Evolutionary conservation across 495 filamentous ascomycete species (phyloP).

Genomic region (Poronia punctata): DNA sequence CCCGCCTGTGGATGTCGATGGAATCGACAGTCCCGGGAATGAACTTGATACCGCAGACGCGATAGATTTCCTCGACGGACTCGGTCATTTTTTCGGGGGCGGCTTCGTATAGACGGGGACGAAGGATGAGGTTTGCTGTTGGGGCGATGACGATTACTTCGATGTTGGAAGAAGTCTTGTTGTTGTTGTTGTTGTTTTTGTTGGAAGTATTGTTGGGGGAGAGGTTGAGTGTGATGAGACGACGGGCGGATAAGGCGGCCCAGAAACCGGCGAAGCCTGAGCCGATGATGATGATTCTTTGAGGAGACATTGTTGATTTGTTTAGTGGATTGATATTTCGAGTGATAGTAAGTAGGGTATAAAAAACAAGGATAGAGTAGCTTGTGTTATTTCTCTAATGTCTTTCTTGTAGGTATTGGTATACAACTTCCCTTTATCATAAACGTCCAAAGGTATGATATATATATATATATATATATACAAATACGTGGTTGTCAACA

Average conservation of each 20-base stretch:
- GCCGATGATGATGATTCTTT: constrained; percentile 18
- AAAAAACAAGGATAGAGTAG: too few relatives aligned
- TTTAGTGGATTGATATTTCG: not conserved
- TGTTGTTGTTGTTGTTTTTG: too few relatives aligned
- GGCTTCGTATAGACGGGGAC: constrained; percentile 30
- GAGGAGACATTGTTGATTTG: not conserved
- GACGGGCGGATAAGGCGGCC: constrained; percentile 28
- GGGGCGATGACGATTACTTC: constrained; percentile 27
- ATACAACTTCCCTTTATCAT: too few relatives aligned
- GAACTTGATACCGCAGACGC: constrained; percentile 16
- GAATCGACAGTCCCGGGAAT: constrained; percentile 18
- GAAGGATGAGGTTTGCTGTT: constrained; percentile 22
- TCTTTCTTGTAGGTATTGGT: too few relatives aligned
- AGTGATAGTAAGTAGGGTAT: not conserved
- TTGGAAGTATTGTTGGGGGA: too few relatives aligned
- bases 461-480: too few relatives aligned
- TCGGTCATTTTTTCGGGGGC: constrained; percentile 18
- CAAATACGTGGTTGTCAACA: too few relatives aligned
- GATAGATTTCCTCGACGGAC: constrained; percentile 20
- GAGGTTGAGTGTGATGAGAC: constrained; percentile 13
- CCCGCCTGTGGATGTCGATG: constrained; percentile 16
- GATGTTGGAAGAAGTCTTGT: constrained; percentile 13
- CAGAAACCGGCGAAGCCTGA: constrained; percentile 32
- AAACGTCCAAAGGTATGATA: too few relatives aligned
- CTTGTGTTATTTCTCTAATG: too few relatives aligned